Base-by-base conservation (phyloP, 805 yeast species). In the Kurtzmaniella fragi region DNA sequence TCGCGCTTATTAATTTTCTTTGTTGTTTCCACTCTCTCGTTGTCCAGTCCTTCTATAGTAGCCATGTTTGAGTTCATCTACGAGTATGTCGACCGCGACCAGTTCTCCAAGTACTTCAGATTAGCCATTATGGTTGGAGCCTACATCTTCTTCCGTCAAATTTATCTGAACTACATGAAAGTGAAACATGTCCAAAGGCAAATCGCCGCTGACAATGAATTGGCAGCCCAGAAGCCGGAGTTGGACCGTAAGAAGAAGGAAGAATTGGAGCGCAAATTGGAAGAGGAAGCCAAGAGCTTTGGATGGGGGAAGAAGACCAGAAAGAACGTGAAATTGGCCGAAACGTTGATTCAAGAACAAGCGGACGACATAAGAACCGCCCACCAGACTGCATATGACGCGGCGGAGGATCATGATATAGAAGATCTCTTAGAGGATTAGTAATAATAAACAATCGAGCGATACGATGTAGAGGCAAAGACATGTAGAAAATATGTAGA, bases 231-330 rank as follows among this genome's bases (percentile, higher is more conserved):
- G 32, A 67, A 62, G 31, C 64, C 64, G 11, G 64, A 58, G 20
- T 51, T 54, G 26, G 68, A 62, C 17, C 62, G 56, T 23, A 51
- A 56, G 28, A 70, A 64, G 25, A 58, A 67, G 35, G 57, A 65
- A 32, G 63, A 64, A 31, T 51, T 54, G 16, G 48, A 53, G 36
- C 43, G 50, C 30, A 40, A 47, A 36, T 55, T 67, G 46, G 53
- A 57, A 32, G 35, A 47, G 10, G 71, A 66, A 47, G 78, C 78
- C 28, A 54, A 63, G 29, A 46, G 70, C 4, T 84, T 84, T 67
- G 91, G 93, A 23, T 84, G 89, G 88, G 93, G 93, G 40, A 84
- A 84, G 56, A 72, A 73, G 52, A 83, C 90, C 5, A 75, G 90
- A 65, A 67, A 68, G 46, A 70, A 68, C 42, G 77, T 77, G 31